Base-by-base conservation (phyloP, 192 early-diverging fungal genomes). In the Oehlia diaphana region DNA sequence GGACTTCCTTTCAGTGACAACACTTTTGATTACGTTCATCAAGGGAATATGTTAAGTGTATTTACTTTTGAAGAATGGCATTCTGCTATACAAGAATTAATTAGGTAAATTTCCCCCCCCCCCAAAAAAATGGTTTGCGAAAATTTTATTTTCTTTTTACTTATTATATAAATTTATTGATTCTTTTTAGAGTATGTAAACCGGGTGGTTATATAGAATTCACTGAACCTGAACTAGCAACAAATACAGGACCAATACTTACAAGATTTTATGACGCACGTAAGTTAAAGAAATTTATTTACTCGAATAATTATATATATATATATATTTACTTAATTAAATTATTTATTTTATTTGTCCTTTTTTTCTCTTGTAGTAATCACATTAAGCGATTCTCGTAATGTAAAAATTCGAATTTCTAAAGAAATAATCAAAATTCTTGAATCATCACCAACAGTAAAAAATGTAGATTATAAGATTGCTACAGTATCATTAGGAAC, bases 121-220 rank as follows among this genome's bases (percentile, higher is more conserved):
- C 26, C 26, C 9, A 8, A 9, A 44, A 44, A 44, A 44, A 44
- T 9, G 9, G 9, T 9, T 0, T 8, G 42, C 42, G 42, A 9
- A 4, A 9, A 10, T 44, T 9, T 44, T 44, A 31, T 31, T 31
- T 31, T 31, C 31, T 31, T 31, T 31, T 31, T 31, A 31, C 1
- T 31, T 2, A 31, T 31, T 31, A 31, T 31, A 31, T 44, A 44
- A 9, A 44, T 9, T 44, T 9, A 44, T 58, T 58, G 16, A 4
- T 58, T 58, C n/a, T 58, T 53, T 53, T 14, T 5, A 58, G 53
- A 4, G 53, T 58, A 14, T 58, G 28, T 5, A 68, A 68, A 31
- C 66, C 66, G 6, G 66, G 66, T 10, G 66, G 66, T 31, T 68
- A 68, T n/a, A 68, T 68, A 35, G 66, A 68, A 26, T 37, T 68